A percentile compares a stretch with the other conserved stretches of the same genome.
Evolutionary conservation across 1,284 basidiomycete species (phyloP).

Genomic region (Cutaneotrichosporon spelunceum): DNA sequence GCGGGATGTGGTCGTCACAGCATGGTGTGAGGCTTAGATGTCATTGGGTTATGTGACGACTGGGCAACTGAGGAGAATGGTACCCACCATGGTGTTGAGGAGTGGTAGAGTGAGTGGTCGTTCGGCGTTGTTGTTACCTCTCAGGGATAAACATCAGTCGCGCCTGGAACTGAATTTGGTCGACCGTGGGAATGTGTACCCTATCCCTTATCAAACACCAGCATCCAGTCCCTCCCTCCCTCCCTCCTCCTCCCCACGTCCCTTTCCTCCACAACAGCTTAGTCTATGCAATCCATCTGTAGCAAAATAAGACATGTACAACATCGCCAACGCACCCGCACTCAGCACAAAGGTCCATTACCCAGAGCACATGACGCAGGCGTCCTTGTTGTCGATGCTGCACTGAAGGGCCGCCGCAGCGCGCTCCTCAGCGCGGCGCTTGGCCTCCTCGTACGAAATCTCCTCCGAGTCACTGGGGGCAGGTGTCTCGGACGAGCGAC

Average conservation of each 20-base stretch:
- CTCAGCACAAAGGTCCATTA: conserved; percentile 21
- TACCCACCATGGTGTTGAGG: not conserved
- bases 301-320: conserved; percentile 7
- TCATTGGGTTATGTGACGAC: too few species aligned
- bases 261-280: not conserved
- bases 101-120: not conserved
- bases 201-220: not conserved
- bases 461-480: conserved; percentile 49
- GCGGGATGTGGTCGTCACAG: too few species aligned
- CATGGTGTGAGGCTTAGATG: too few species aligned
- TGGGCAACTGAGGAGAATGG: too few species aligned
- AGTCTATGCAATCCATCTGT: conserved; percentile 10
- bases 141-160: conserved; percentile 8
- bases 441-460: conserved; percentile 53
- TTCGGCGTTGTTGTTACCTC: not conserved
- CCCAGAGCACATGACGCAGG: conserved; percentile 52
- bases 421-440: conserved; percentile 50
- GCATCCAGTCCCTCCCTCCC: not conserved
- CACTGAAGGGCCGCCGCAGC: conserved; percentile 52
- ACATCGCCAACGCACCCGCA: not conserved
- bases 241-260: not conserved
- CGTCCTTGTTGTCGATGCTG: conserved; percentile 54
- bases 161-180: not conserved
- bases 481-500: conserved; percentile 29
- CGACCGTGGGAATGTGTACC: not conserved